Conservation (phyloP, 2,329 filamentous ascomycete species). For the Penicillium sp. region DNA sequence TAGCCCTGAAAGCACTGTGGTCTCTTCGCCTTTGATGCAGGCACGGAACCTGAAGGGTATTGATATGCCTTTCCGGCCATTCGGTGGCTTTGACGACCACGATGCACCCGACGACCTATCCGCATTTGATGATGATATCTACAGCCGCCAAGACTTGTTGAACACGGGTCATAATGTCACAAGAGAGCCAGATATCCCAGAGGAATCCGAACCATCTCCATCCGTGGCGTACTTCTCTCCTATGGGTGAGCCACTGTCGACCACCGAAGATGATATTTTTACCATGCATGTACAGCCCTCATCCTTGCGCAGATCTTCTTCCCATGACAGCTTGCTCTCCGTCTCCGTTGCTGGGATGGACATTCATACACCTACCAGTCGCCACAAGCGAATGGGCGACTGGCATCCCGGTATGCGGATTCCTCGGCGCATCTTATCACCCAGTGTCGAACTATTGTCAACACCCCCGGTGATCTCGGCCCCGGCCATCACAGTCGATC, state of each 20-base stretch:
- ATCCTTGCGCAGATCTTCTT: constrained; percentile 63
- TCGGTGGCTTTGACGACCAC: constrained; percentile 18
- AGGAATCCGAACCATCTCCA: constrained; percentile 37
- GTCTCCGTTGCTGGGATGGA: constrained; percentile 84
- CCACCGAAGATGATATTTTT: constrained; percentile 23
- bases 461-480: constrained; percentile 40
- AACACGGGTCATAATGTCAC: constrained; percentile 17
- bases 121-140: constrained; percentile 21
- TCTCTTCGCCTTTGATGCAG: constrained; percentile 62
- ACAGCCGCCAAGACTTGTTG: constrained; percentile 11
- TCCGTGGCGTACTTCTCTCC: constrained; percentile 17
- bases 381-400: constrained; percentile 70
- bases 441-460: constrained; percentile 42
- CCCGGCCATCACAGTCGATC: constrained; percentile 36
- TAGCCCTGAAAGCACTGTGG: constrained; percentile 74
- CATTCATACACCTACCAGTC: constrained; percentile 74
- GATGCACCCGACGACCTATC: constrained; percentile 12
- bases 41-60: constrained; percentile 60
- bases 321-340: constrained; percentile 87
- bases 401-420: constrained; percentile 49
- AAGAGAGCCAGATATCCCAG: constrained; percentile 37
- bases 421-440: constrained; percentile 47
- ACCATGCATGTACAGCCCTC: constrained; percentile 31
- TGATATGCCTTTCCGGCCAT: constrained; percentile 50
- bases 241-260: constrained; percentile 8